Percentiles rank a stretch among this genome's conserved stretches.
Evolutionary conservation across 257 asterid species (phyloP).

Genomic region (Petunia axillaris): DNA sequence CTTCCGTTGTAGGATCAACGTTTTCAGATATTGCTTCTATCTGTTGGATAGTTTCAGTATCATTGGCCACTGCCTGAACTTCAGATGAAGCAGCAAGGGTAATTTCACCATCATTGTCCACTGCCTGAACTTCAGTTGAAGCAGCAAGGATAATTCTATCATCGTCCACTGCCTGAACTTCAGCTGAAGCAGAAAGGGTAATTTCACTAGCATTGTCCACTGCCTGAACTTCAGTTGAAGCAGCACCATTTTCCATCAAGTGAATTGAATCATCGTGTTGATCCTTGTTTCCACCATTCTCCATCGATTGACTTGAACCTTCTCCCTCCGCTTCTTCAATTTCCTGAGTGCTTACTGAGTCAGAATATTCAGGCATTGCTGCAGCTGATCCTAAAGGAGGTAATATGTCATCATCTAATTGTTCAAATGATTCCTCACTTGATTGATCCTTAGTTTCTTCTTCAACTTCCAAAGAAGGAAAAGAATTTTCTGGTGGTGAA

Average conservation of each 20-base stretch:
- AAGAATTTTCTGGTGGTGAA: constrained; percentile 15
- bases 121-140: background rate
- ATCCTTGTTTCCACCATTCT: background rate
- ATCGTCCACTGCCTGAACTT: constrained; percentile 28
- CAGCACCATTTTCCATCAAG: background rate
- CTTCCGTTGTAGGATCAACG: constrained; percentile 19
- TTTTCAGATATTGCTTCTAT: constrained; percentile 26
- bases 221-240: constrained; percentile 25
- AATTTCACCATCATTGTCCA: background rate
- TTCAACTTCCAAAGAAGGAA: constrained; percentile 24
- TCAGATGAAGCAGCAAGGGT: constrained; percentile 15
- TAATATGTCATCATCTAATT: background rate
- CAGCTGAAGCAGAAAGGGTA: constrained; percentile 13
- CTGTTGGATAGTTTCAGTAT: constrained; percentile 6
- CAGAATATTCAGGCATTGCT: background rate
- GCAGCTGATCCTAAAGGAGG: background rate
- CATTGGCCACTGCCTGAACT: constrained; percentile 27
- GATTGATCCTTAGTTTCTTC: constrained; percentile 21
- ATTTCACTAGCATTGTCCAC: constrained; percentile 28
- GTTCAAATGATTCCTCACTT: constrained; percentile 10
- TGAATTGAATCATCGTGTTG: background rate
- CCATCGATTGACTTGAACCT: background rate
- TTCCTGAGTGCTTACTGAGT: background rate
- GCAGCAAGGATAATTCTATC: constrained; percentile 9
- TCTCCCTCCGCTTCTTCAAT: background rate